Evolutionary conservation across 1,284 basidiomycete genomes (phyloP).

Genomic region (Fomitopsis betulina): DNA sequence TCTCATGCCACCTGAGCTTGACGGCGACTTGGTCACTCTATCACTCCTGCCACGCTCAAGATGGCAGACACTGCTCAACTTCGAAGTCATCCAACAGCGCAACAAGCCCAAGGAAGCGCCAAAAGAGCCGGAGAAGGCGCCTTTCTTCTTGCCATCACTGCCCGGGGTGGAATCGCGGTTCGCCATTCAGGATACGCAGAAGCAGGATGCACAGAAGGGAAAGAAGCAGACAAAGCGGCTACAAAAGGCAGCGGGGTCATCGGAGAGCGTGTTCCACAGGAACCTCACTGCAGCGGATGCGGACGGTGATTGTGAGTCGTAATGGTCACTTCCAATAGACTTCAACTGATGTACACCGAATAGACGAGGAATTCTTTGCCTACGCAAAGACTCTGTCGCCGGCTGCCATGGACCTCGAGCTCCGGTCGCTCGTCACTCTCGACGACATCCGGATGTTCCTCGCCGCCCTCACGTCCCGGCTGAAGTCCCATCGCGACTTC

Average conservation of each 20-base stretch:
- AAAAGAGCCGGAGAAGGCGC: constrained; percentile 92
- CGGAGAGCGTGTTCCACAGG: constrained; percentile 74
- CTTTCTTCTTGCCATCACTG: constrained; percentile 94
- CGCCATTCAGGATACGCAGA: constrained; percentile 43
- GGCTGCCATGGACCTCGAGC: constrained; percentile 86
- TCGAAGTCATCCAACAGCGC: constrained; percentile 94
- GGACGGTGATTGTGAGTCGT: constrained; percentile 65
- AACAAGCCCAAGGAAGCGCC: constrained; percentile 97
- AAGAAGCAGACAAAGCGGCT: constrained; percentile 50
- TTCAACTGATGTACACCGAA: not conserved
- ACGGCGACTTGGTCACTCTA: constrained; percentile 85
- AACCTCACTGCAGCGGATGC: constrained; percentile 55
- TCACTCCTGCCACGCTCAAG: constrained; percentile 88
- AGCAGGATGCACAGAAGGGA: constrained; percentile 32
- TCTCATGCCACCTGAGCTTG: constrained; percentile 81
- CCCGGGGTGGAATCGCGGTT: constrained; percentile 82
- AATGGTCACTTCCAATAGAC: not conserved
- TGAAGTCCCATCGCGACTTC: constrained; percentile 84
- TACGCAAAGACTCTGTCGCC: constrained; percentile 88
- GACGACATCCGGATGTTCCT: constrained; percentile 71
- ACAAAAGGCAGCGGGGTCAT: constrained; percentile 47
- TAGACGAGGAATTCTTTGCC: constrained; percentile 82
- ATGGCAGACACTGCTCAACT: constrained; percentile 95
- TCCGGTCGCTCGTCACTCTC: constrained; percentile 74
- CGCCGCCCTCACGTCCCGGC: constrained; percentile 66